Evolutionary conservation across 805 yeast species (phyloP).

Genomic region (Candida cerambycidarum): DNA sequence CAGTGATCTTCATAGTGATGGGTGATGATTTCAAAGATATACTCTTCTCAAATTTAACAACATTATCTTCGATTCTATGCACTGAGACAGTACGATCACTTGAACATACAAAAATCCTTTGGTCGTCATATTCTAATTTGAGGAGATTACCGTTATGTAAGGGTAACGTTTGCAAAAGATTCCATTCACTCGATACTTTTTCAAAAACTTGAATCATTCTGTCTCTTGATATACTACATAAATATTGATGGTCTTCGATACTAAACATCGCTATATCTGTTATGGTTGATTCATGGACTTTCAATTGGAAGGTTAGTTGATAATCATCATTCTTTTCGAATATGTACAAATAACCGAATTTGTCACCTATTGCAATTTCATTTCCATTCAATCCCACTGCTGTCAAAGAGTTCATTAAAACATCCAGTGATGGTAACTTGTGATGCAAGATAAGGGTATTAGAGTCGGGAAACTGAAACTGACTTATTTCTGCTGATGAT

Average conservation of each 20-base stretch:
- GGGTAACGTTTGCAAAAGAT: constrained; percentile 57
- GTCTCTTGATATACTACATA: constrained; percentile 56
- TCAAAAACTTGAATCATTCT: constrained; percentile 59
- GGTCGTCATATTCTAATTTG: constrained; percentile 30
- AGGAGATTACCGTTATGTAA: constrained; percentile 55
- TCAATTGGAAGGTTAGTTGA: constrained; percentile 20
- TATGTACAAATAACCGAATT: constrained; percentile 40
- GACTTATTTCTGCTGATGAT: constrained; percentile 30
- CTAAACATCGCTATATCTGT: constrained; percentile 44
- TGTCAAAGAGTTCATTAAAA: constrained; percentile 40
- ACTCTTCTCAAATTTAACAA: constrained; percentile 38
- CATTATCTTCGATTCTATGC: constrained; percentile 37
- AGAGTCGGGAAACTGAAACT: constrained; percentile 3
- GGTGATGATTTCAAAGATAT: constrained; percentile 55
- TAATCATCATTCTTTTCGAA: constrained; percentile 19
- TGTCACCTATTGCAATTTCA: constrained; percentile 48
- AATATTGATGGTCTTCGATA: constrained; percentile 24
- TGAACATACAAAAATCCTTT: constrained; percentile 51
- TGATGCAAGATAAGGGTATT: constrained; percentile 13
- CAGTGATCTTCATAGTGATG: constrained; percentile 34
- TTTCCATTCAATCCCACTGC: constrained; percentile 35
- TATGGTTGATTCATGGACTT: constrained; percentile 54
- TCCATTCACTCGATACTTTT: constrained; percentile 39
- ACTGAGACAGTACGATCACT: constrained; percentile 61
- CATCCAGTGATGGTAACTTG: constrained; percentile 27